Conservation (phyloP, 371 early-diverging fungal genomes). For the Mucor sp. region DNA sequence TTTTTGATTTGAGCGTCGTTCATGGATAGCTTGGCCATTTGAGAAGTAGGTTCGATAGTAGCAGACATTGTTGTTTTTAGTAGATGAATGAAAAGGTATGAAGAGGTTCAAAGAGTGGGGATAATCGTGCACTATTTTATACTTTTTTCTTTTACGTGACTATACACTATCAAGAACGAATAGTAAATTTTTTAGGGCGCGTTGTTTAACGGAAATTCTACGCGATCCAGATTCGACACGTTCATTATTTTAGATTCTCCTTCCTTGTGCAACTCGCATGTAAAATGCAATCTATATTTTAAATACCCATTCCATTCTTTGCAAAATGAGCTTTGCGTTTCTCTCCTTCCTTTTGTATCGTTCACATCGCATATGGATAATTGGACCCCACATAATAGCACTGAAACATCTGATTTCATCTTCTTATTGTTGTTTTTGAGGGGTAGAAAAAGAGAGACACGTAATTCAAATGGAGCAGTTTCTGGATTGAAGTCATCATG, state of each 20-base stretch:
- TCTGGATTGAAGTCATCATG: too few species aligned
- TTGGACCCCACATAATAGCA: too few species aligned
- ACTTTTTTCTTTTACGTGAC: slow-evolving; percentile 1
- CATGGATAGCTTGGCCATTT: slow-evolving; percentile 17
- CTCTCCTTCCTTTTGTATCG: neutral
- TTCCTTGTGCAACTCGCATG: neutral
- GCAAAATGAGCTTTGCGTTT: neutral
- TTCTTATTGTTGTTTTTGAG: too few species aligned
- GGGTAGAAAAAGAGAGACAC: too few species aligned
- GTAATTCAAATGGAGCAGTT: too few species aligned
- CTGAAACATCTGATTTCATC: too few species aligned
- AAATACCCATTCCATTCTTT: neutral
- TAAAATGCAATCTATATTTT: neutral
- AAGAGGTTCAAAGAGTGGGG: neutral
- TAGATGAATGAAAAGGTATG: neutral
- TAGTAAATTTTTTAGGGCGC: slow-evolving; percentile 1
- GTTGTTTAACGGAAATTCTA: neutral
- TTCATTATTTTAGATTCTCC: neutral
- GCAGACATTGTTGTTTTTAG: neutral
- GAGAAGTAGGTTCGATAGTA: slow-evolving; percentile 5
- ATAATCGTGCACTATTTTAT: neutral
- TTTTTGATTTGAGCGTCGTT: slow-evolving; percentile 15
- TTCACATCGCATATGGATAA: too few species aligned
- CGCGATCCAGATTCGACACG: neutral
- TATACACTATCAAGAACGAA: neutral